Conservation (phyloP, 768 basidiomycete genomes). For the Suillus decipiens region DNA sequence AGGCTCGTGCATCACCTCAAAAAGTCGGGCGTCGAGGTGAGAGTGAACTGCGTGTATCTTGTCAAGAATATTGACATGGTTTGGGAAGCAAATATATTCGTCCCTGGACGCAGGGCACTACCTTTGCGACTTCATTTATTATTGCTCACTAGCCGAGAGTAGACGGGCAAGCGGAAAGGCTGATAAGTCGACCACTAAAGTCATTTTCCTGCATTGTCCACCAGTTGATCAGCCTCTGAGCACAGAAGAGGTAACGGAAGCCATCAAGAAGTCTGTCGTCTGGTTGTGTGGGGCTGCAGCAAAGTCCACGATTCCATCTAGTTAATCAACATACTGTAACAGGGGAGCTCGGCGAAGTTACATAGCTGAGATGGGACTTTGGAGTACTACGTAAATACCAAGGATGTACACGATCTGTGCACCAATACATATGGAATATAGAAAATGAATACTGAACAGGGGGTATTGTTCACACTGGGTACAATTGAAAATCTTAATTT, state of each 20-base stretch:
- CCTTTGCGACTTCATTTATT: constrained; percentile 76
- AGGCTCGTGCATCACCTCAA: constrained; percentile 40
- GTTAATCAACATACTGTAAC: background rate
- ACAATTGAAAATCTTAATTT: background rate
- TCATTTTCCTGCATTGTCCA: constrained; percentile 73
- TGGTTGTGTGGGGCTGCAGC: constrained; percentile 48
- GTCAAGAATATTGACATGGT: constrained; percentile 13
- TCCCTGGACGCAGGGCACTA: constrained; percentile 80
- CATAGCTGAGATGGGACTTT: constrained; percentile 14
- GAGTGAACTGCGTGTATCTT: constrained; percentile 10
- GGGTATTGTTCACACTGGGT: background rate
- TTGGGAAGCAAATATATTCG: constrained; percentile 59
- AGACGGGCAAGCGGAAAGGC: constrained; percentile 41
- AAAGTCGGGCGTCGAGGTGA: constrained; percentile 32
- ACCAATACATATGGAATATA: background rate
- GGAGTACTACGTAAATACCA: constrained; percentile 11
- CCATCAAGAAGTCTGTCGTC: constrained; percentile 58
- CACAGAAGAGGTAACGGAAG: constrained; percentile 68
- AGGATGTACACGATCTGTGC: constrained; percentile 7
- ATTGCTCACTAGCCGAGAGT: constrained; percentile 72
- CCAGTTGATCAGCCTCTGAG: constrained; percentile 64
- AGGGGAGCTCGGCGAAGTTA: background rate
- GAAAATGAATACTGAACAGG: background rate
- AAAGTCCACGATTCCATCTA: constrained; percentile 6
- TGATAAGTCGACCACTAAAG: constrained; percentile 37